Evolutionary conservation across 2,329 filamentous ascomycete genomes (phyloP), one percentile per base, ranked within the genome.

Genomic region (Plenodomus tracheiphilus): DNA sequence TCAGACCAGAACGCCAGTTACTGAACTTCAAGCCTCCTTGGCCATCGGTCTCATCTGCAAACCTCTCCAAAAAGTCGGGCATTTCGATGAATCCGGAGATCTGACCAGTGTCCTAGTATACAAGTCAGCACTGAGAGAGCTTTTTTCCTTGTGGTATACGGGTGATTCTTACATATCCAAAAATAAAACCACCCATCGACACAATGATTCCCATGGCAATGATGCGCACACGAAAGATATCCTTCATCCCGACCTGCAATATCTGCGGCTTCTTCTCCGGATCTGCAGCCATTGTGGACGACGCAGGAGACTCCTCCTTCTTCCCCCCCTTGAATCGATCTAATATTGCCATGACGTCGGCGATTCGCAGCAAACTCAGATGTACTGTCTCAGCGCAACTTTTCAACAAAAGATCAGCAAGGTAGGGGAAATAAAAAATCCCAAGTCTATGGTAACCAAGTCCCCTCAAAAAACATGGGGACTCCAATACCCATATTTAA

Each of bases 51-150:
- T 55, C 45, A 41, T 72, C 68, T 2, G 58, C 56, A 36, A 71
- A 71, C 15, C 57, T 61, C 3, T 46, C 7, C n/a, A 67, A 39
- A 47, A 71, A 72, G 45, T 71, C 62, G 2, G 59, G 58, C 69
- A 71, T 71, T 45, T 70, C 65, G n/a, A 71, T 34, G 32, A 72
- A 72, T 6, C 69, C 68, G 10, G 64, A 68, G 13, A 72, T 72
- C 36, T 71, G 68, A 43, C 68, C 67, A 4, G 62, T 67, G 35
- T 71, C 68, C 39, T 72, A 71, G 13, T 18, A n/a, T n/a, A 7
- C 34, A 6, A 7, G 7, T n/a, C 15, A 36, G 13, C n/a, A n/a
- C 15, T 36, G 17, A 7, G 6, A 7, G 34, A 36, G 22, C 10
- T n/a, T n/a, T n/a, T n/a, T n/a, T n/a, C n/a, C 34, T n/a, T 5